Base-by-base conservation (phyloP, 805 yeast species). In the Wickerhamomyces ciferrii region DNA sequence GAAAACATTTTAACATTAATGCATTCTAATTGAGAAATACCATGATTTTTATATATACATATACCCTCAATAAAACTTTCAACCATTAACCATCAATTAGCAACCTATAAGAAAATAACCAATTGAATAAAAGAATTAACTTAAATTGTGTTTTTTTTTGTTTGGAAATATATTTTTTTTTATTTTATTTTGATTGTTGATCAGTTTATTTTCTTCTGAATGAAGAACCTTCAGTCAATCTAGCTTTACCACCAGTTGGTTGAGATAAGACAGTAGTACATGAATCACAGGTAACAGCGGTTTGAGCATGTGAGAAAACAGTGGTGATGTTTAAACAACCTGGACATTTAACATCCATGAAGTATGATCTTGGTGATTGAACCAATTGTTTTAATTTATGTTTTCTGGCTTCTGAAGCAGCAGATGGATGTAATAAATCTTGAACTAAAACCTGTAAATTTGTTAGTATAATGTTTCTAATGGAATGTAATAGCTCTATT, bases 221-320 rank as follows among this genome's bases (percentile, higher is more conserved):
- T 67, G 99, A 94, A 72, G 96, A 87, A 76, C 99, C 99, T 81
- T 95, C 99, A 65, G 98, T 90, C 73, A 94, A 84, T 78, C 86
- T 90, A 70, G 98, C 97, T 84, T 94, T 94, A 82, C 99, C 99
- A 83, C 99, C 99, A 61, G 97, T 87, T 72, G 99, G 99, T 69
- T 95, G 85, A 79, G 98, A 91, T 71, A 94, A 86, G 58, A 94
- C 97, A 61, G 97, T 89, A 62, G 98, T 84, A 80, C 99, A 94
- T 48, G 96, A 83, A 70, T 95, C 98, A 83, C 99, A 94, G 69
- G 97, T 87, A 68, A 94, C 99, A 67, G 97, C 98, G 66, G 99
- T 94, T 83, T 94, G 99, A 62, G 99, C 98, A 77, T 94, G 99
- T 58, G 98, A 92, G 87, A 94, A 94, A 62, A 94, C 98, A 63